A percentile compares a stretch with the other conserved stretches of the same genome.
phyloP scores from a whole-genome alignment of 768 basidiomycete species.

The Lactarius vividus region DNA sequence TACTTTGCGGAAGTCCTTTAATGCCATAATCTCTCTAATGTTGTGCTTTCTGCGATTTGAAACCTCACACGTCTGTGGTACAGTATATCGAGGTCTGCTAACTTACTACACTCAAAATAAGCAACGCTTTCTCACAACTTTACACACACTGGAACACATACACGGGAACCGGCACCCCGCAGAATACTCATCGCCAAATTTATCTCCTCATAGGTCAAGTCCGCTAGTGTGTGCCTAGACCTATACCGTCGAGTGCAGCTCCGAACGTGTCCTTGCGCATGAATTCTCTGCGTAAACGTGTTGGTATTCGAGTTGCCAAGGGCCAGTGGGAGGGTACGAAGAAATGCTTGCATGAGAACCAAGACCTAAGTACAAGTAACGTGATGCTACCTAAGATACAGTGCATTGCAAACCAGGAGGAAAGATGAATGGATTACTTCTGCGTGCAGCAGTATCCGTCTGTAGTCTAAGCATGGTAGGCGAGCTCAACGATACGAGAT shows the following conservation, averaged over 20 bases:
- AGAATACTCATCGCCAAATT: no score
- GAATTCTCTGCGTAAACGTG: no score
- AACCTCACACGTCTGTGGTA: background rate
- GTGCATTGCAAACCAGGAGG: constrained; percentile 3
- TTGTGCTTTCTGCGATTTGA: background rate
- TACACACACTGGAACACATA: no score
- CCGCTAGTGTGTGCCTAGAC: no score
- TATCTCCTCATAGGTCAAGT: no score
- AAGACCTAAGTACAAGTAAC: constrained; percentile 1
- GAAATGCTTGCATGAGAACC: no score
- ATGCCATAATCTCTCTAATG: background rate
- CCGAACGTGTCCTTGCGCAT: no score
- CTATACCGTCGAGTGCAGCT: no score
- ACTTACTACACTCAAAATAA: background rate
- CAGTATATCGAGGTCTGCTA: background rate
- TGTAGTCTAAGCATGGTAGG: background rate
- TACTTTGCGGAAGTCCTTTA: background rate
- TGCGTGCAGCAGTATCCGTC: background rate
- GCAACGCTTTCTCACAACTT: no score
- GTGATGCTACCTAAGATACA: constrained; percentile 21
- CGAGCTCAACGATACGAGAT: background rate
- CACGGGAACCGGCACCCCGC: no score
- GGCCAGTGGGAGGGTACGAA: background rate
- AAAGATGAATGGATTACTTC: background rate
- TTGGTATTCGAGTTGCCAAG: no score